These are phyloP conservation scores for Candida wancherniae DNA, from an alignment of 805 yeast genomes.

Conservation along the genomic window DNA sequence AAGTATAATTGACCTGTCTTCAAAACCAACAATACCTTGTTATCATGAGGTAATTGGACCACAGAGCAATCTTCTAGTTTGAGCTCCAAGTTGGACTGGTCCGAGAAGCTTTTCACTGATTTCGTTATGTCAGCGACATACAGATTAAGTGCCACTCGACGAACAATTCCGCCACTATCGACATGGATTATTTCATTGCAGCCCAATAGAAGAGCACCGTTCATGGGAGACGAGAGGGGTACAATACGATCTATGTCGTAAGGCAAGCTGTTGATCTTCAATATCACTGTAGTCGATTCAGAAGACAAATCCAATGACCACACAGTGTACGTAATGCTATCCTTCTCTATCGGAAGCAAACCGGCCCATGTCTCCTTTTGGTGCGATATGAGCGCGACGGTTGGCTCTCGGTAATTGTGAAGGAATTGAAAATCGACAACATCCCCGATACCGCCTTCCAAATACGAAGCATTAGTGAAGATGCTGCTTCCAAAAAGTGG, in stretches of 20 bases:
- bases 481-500: slow-evolving; percentile 49
- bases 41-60: slow-evolving; percentile 32
- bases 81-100: slow-evolving; percentile 48
- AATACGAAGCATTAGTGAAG: slow-evolving; percentile 49
- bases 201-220: slow-evolving; percentile 69
- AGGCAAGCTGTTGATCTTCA: slow-evolving; percentile 62
- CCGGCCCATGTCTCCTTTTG: slow-evolving; percentile 73
- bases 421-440: slow-evolving; percentile 71
- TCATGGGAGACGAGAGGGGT: slow-evolving; percentile 60
- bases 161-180: slow-evolving; percentile 68
- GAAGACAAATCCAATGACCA: slow-evolving; percentile 61
- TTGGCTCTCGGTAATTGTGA: slow-evolving; percentile 75
- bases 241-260: slow-evolving; percentile 64
- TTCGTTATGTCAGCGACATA: slow-evolving; percentile 40
- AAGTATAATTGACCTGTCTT: slow-evolving; percentile 31
- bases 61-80: slow-evolving; percentile 50
- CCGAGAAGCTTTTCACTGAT: slow-evolving; percentile 34
- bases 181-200: slow-evolving; percentile 73
- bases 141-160: slow-evolving; percentile 59
- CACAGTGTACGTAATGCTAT: slow-evolving; percentile 57
- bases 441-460: slow-evolving; percentile 55
- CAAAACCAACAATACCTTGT: slow-evolving; percentile 28
- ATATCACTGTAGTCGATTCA: slow-evolving; percentile 60
- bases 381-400: slow-evolving; percentile 63
- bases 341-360: slow-evolving; percentile 53